Conservation (phyloP, 495 filamentous ascomycete species). For the Cryomyces minteri region DNA sequence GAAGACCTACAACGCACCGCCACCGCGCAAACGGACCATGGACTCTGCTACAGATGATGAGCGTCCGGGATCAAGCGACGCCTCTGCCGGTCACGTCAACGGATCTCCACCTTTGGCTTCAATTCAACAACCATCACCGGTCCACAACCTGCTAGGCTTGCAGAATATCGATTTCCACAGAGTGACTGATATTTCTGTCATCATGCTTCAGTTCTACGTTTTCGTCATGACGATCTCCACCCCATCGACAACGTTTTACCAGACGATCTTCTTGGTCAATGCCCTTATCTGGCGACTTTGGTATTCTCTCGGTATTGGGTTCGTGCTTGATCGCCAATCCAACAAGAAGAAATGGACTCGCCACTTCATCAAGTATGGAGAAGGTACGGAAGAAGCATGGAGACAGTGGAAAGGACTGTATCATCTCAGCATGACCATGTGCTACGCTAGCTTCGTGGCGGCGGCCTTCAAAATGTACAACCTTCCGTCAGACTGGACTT, state of each 20-base stretch:
- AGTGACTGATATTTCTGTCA: constrained; percentile 60
- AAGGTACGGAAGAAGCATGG: constrained; percentile 82
- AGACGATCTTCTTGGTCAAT: constrained; percentile 61
- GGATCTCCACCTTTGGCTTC: constrained; percentile 2
- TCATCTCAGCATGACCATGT: constrained; percentile 77
- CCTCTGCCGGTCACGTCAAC: constrained; percentile 7
- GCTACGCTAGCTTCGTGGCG: constrained; percentile 71
- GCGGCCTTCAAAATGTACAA: constrained; percentile 95
- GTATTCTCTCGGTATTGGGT: constrained; percentile 79
- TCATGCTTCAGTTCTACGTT: constrained; percentile 58
- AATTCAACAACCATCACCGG: constrained; percentile 34
- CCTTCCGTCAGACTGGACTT: constrained; percentile 64
- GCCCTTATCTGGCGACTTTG: constrained; percentile 74
- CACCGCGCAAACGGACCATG: constrained; percentile 27
- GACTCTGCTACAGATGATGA: constrained; percentile 2
- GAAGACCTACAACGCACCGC: constrained; percentile 87
- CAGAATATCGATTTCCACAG: constrained; percentile 77
- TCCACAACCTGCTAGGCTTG: constrained; percentile 66
- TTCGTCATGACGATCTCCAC: constrained; percentile 53
- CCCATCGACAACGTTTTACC: constrained; percentile 54
- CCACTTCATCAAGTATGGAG: constrained; percentile 93
- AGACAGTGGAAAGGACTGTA: constrained; percentile 95
- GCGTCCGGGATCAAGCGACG: constrained; percentile 13
- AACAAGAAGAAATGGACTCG: constrained; percentile 83
- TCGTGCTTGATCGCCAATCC: constrained; percentile 70